phyloP scores from a whole-genome alignment of 345 rosid species.

The Cardamine resedifolia region DNA sequence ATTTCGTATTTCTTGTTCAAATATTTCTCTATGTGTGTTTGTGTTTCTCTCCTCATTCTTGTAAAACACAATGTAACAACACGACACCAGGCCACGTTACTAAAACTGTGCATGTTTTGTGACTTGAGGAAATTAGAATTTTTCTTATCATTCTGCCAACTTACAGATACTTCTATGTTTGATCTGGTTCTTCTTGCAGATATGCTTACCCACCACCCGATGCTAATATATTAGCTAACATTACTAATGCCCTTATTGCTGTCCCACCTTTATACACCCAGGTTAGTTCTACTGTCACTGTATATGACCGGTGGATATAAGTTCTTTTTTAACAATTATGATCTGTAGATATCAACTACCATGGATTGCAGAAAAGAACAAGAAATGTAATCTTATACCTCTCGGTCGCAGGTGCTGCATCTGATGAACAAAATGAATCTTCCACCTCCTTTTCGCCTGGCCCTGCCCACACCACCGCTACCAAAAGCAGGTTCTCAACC shows the following conservation, averaged over 20 bases:
- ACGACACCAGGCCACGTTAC: too few relatives aligned
- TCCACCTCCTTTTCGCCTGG: slow-evolving; percentile 95
- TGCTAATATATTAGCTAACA: slow-evolving; percentile 94
- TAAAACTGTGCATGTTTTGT: background rate
- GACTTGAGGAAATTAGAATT: background rate
- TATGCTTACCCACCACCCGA: slow-evolving; percentile 97
- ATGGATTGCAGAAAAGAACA: background rate
- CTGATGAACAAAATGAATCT: slow-evolving; percentile 99
- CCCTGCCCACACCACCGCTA: slow-evolving; percentile 88
- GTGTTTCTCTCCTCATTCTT: slow-evolving; percentile 15
- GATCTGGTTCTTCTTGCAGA: slow-evolving; percentile 46
- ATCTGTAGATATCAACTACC: slow-evolving; percentile 7
- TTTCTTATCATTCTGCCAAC: background rate
- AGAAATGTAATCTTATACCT: slow-evolving; percentile 7
- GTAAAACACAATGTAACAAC: background rate
- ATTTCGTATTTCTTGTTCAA: background rate
- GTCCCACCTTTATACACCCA: slow-evolving; percentile 95
- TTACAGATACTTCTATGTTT: slow-evolving; percentile 17
- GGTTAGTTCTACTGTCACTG: slow-evolving; percentile 45
- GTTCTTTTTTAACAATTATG: background rate
- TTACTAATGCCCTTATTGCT: slow-evolving; percentile 92
- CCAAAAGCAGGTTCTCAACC: slow-evolving; percentile 58
- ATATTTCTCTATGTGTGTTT: background rate
- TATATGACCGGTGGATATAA: slow-evolving; percentile 8
- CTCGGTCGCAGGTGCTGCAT: slow-evolving; percentile 67